Percentiles rank a stretch among this genome's conserved stretches.
These are phyloP conservation scores for Zasmidium cellare DNA, from an alignment of 2,329 filamentous ascomycete genomes.

Conservation along the genomic window DNA sequence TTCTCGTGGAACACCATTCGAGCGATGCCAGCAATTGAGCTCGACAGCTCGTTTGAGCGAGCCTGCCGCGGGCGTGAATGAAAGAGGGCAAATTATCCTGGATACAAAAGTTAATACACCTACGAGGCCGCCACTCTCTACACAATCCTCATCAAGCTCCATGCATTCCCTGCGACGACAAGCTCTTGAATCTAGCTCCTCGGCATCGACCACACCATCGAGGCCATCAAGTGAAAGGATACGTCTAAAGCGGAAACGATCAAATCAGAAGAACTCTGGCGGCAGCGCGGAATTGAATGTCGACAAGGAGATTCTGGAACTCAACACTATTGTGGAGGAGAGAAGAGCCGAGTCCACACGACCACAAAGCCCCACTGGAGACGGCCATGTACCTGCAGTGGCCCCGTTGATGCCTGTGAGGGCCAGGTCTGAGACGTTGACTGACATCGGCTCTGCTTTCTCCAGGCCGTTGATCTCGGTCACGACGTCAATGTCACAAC, in stretches of 20 bases:
- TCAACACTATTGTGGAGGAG: constrained; percentile 52
- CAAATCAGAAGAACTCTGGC: constrained; percentile 23
- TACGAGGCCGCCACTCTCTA: constrained; percentile 15
- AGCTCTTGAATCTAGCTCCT: constrained; percentile 24
- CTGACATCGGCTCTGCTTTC: constrained; percentile 49
- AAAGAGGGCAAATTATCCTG: background rate
- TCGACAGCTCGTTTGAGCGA: background rate
- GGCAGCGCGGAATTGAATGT: constrained; percentile 37
- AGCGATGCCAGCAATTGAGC: constrained; percentile 16
- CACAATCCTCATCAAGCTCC: constrained; percentile 30
- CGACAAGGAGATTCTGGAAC: constrained; percentile 48
- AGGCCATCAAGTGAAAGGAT: constrained; percentile 31
- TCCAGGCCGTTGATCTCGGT: constrained; percentile 38
- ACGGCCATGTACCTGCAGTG: constrained; percentile 47
- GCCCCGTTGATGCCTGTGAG: constrained; percentile 47
- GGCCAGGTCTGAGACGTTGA: constrained; percentile 50
- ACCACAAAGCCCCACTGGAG: constrained; percentile 22
- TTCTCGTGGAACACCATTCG: constrained; percentile 17
- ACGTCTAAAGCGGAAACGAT: constrained; percentile 38
- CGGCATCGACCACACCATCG: constrained; percentile 10
- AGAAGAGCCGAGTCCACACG: constrained; percentile 39
- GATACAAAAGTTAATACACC: background rate
- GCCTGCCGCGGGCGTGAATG: background rate
- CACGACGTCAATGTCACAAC: constrained; percentile 3
- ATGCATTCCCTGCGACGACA: constrained; percentile 38